Evolutionary conservation across 1,284 basidiomycete genomes (phyloP).

Genomic region (Ceratobasidium sp.): DNA sequence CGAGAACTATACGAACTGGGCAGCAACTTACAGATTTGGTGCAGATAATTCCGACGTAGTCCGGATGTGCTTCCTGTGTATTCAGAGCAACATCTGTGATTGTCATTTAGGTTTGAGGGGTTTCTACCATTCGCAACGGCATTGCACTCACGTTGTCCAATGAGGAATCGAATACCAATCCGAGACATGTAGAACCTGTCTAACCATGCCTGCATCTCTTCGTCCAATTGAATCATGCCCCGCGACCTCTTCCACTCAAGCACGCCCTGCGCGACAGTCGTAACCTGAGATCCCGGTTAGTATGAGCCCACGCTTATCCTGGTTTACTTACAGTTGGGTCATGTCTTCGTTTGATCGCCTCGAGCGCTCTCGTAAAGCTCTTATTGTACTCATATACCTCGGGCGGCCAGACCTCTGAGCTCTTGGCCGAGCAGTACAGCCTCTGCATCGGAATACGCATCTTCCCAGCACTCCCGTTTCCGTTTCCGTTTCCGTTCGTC

Average conservation of each 20-base stretch:
- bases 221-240: conserved; percentile 73
- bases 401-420: conserved; percentile 82
- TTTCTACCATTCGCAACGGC: background rate
- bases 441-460: conserved; percentile 81
- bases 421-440: conserved; percentile 56
- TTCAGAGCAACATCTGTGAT: conserved; percentile 89
- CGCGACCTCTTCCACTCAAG: conserved; percentile 70
- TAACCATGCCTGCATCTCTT: conserved; percentile 95
- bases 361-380: conserved; percentile 88
- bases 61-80: conserved; percentile 86
- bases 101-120: conserved; percentile 27
- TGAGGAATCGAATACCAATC: conserved; percentile 96
- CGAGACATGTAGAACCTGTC: conserved; percentile 98
- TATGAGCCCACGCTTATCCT: background rate
- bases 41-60: conserved; percentile 99
- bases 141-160: conserved; percentile 83
- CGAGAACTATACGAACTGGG: background rate
- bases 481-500: conserved; percentile 23
- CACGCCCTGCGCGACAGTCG: conserved; percentile 92
- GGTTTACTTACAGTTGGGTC: conserved; percentile 86
- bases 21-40: conserved; percentile 80
- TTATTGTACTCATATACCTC: conserved; percentile 96
- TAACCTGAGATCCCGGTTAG: conserved; percentile 56
- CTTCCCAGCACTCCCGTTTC: conserved; percentile 58
- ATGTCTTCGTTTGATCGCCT: conserved; percentile 94